Conservation (phyloP, 805 yeast genomes). For the Tetrapisispora phaffii region DNA sequence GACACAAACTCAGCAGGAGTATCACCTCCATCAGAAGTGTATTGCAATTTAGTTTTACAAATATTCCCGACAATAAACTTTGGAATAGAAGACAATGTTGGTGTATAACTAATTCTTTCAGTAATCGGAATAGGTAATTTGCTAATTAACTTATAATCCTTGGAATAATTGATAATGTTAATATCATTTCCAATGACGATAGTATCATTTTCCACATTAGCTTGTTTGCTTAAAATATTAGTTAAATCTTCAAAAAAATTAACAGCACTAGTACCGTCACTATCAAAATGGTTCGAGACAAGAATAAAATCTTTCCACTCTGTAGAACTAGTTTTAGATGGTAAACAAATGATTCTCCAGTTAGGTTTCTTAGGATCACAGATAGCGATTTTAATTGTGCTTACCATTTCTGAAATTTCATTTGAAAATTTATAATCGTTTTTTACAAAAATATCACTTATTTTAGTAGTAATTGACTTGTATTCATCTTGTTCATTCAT, state of each 20-base stretch:
- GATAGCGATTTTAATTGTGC: slow-evolving; percentile 11
- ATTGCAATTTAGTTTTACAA: slow-evolving; percentile 9
- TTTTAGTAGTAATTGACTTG: slow-evolving; percentile 4
- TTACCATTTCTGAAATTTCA: slow-evolving; percentile 9
- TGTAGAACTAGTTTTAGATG: background rate
- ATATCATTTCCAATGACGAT: background rate
- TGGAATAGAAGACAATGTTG: slow-evolving; percentile 8
- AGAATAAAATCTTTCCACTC: slow-evolving; percentile 9
- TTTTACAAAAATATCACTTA: slow-evolving; percentile 7
- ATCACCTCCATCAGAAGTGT: slow-evolving; percentile 7
- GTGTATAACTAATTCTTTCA: slow-evolving; percentile 15
- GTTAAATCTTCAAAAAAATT: slow-evolving; percentile 18
- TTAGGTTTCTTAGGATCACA: slow-evolving; percentile 13
- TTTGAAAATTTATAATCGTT: slow-evolving; percentile 9
- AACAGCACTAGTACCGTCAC: slow-evolving; percentile 19
- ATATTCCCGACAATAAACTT: slow-evolving; percentile 9
- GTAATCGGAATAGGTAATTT: slow-evolving; percentile 18
- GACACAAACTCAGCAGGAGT: slow-evolving; percentile 5
- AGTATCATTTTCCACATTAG: background rate
- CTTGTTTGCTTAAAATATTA: slow-evolving; percentile 4
- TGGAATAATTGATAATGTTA: slow-evolving; percentile 7
- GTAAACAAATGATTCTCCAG: slow-evolving; percentile 19
- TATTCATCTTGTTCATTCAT: slow-evolving; percentile 18
- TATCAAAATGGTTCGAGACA: slow-evolving; percentile 19
- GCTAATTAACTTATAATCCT: slow-evolving; percentile 7